Conservation (phyloP, 805 yeast species). For the Wickerhamiella kurtzmanii region DNA sequence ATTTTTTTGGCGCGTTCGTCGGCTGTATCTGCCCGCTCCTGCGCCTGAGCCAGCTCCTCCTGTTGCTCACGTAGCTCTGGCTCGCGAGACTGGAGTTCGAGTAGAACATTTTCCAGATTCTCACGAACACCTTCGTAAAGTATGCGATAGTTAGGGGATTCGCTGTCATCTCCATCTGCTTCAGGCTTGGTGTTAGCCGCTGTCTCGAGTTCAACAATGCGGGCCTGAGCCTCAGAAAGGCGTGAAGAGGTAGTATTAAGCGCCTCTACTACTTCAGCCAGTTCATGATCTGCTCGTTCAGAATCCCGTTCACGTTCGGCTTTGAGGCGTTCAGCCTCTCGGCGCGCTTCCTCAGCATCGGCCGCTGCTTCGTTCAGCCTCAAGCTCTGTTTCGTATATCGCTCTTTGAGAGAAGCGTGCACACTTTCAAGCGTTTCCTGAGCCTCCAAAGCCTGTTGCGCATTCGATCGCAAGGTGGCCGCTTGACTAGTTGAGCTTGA, state of each 20-base stretch:
- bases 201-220: neutral
- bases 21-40: neutral
- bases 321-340: neutral
- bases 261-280: neutral
- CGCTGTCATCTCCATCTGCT: neutral
- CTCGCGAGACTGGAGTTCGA: neutral
- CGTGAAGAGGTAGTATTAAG: neutral
- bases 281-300: neutral
- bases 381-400: neutral
- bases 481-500: neutral
- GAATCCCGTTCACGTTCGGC: neutral
- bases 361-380: neutral
- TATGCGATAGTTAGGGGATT: neutral
- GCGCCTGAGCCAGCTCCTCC: neutral
- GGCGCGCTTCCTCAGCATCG: neutral
- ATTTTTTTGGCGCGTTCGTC: neutral
- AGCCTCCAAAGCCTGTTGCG: neutral
- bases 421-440: neutral
- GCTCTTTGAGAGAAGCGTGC: neutral
- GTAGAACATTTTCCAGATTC: neutral
- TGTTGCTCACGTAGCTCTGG: neutral
- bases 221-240: neutral
- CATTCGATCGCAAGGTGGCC: neutral
- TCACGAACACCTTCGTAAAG: neutral
- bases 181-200: neutral